Base-by-base conservation (phyloP, 306 rosid species). In the Styphnolobium japonicum region DNA sequence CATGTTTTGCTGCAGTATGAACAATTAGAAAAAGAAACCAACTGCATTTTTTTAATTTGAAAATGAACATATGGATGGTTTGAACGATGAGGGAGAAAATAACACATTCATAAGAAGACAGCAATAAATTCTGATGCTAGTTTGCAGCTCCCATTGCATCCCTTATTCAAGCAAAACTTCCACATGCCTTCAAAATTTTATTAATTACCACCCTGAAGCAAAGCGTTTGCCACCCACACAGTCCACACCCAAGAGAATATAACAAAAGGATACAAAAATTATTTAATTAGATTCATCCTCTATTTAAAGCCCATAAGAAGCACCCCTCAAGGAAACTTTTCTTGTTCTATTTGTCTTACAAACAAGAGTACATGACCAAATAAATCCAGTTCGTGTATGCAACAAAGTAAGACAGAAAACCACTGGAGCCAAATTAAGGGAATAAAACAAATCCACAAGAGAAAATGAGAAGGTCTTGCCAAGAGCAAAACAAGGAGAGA, bases 391-490 rank as follows among this genome's bases (percentile, higher is more conserved):
- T 37, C 21, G 14, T 67, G 57, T 5, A 37, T 55, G 25, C 25
- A 71, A 82, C 42, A 65, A 39, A 68, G 52, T 52, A 33, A 72
- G 31, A 68, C 18, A 69, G 18, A 39, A 78, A 53, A 33, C 7
- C 1, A 10, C 33, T 7, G n/a, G 33, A 49, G 19, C 57, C 63
- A 62, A 36, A 39, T 11, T n/a, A 69, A 39, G 23, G 14, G 33
- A 85, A 40, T 27, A 27, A 45, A 81, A 63, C 31, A 39, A 72
- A 78, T 14, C 66, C 25, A n/a, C 22, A 33, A 43, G 71, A 82
- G 23, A 68, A 33, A 21, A 45, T 15, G 51, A 76, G 43, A 10
- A 53, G 29, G 15, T 10, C 51, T 73, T 48, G 29, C 25, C 46
- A 40, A 31, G 7, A 25, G 57, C 29, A 45, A 67, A 72, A 60